A percentile compares a stretch with the other conserved stretches of the same genome.
phyloP scores from a whole-genome alignment of 116 monocot genomes.

The Phalaenopsis hybrid region DNA sequence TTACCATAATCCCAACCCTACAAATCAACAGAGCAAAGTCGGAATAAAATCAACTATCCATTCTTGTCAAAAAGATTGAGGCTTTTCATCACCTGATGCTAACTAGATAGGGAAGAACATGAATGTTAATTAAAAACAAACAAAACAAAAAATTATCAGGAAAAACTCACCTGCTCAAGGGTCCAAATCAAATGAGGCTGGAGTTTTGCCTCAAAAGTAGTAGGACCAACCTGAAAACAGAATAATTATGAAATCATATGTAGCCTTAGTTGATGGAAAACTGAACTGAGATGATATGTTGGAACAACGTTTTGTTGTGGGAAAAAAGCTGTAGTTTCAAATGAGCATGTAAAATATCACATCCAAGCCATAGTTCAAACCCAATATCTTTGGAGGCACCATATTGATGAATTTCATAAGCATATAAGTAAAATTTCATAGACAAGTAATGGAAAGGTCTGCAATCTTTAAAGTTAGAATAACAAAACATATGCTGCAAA shows the following conservation, averaged over 20 bases:
- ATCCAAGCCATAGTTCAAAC: not conserved
- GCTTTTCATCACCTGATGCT: not conserved
- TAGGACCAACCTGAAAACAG: conserved; percentile 50
- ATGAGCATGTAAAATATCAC: not conserved
- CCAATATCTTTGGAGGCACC: not conserved
- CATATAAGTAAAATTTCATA: not conserved
- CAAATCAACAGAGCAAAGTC: too few species aligned
- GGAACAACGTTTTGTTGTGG: not conserved
- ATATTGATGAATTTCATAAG: not conserved
- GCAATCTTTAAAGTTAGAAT: not conserved
- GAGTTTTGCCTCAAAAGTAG: conserved; percentile 69
- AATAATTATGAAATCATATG: not conserved
- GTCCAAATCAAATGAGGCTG: conserved; percentile 80
- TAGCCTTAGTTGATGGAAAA: not conserved
- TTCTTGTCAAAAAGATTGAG: not conserved
- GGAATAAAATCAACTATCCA: too few species aligned
- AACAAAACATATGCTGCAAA: not conserved
- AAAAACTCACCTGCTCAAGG: conserved; percentile 62
- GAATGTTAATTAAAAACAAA: not conserved
- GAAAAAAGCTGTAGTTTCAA: not conserved
- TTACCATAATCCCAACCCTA: too few species aligned
- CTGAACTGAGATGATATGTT: not conserved
- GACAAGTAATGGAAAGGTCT: not conserved
- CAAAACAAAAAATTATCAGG: not conserved
- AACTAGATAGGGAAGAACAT: not conserved